Evolutionary conservation across 345 rosid species (phyloP), one percentile per base, ranked within the genome.

Genomic region (Trapa incisa): DNA sequence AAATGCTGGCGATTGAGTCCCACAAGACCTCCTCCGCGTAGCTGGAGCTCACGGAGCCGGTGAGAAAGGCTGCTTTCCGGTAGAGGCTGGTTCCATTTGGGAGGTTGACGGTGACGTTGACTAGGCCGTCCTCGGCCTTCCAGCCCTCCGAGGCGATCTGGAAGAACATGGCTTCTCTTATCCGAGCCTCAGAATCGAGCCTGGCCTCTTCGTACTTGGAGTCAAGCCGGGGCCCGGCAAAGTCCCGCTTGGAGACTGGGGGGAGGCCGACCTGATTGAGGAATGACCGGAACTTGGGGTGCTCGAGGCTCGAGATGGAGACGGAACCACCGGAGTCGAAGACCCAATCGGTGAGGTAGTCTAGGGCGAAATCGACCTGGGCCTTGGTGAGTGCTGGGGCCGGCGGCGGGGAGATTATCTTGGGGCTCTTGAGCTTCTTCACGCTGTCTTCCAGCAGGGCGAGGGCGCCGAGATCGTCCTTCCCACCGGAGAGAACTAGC

Each of bases 31-130:
- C 97, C 84, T 94, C 99, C 1, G 97, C 97, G 72, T 80, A 89
- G 71, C 80, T 84, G 0, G 96, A 84, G 52, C 96, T 89, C 64
- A 85, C 85, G 35, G 84, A 76, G 64, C 96, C 92, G 54, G 77
- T 82, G 63, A 85, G 78, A 36, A 95, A 82, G 69, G 85, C 83
- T 10, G 97, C 99, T 58, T 79, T 83, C 68, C 90, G 75, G 54
- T 91, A 95, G 77, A 95, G 67, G 75, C 96, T 86, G 65, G 97
- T 95, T 47, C 99, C 99, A 69, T 95, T 91, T n/a, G 99, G 99
- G 79, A 95, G 80, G 80, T 91, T 95, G 50, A 95, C 88, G 0
- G 85, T 80, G 81, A 95, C 78, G 74, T 79, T 95, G 68, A 91
- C 97, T 68, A 91, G 79, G 73, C 77, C 81, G 62, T 80, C 83